These are phyloP conservation scores for Talaromyces wortmannii DNA, from an alignment of 495 filamentous ascomycete species.

Conservation along the genomic window DNA sequence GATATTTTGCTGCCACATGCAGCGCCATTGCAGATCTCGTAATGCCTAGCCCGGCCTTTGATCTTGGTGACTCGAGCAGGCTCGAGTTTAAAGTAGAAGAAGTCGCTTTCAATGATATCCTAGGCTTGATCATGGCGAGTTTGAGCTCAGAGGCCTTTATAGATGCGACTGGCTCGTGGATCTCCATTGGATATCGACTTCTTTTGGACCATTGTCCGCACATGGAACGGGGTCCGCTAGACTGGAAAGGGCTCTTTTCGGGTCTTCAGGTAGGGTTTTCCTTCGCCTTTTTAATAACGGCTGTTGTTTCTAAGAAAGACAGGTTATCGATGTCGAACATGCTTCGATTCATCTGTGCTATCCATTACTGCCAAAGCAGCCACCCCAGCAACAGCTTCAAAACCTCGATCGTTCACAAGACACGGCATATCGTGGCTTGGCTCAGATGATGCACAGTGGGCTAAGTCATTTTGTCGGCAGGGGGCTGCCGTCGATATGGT, in stretches of 20 bases:
- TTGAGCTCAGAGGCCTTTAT: conserved; percentile 31
- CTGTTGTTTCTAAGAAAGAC: neutral
- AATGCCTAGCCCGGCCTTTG: conserved; percentile 6
- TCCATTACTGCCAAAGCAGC: conserved; percentile 27
- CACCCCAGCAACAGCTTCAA: conserved; percentile 19
- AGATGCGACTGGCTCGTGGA: conserved; percentile 29
- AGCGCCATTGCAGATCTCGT: conserved; percentile 27
- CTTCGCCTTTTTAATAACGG: neutral
- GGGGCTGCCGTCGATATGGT: conserved; percentile 32
- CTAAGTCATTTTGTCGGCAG: conserved; percentile 32
- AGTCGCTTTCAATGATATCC: conserved; percentile 24
- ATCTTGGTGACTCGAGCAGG: neutral
- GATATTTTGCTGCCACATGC: conserved; percentile 27
- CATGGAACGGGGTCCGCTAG: conserved; percentile 13
- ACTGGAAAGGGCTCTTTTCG: conserved; percentile 30
- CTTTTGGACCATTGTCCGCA: conserved; percentile 23
- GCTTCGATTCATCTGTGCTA: conserved; percentile 36
- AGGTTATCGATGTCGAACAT: conserved; percentile 38
- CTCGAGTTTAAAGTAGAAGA: neutral
- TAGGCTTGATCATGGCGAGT: conserved; percentile 34
- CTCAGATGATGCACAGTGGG: conserved; percentile 35
- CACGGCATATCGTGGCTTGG: conserved; percentile 26
- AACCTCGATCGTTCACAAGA: conserved; percentile 16
- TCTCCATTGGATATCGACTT: conserved; percentile 32
- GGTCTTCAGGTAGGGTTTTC: conserved; percentile 23